These are phyloP conservation scores for Phaeosphaeriaceae sp. DNA, from an alignment of 2,329 filamentous ascomycete species.

Conservation along the genomic window DNA sequence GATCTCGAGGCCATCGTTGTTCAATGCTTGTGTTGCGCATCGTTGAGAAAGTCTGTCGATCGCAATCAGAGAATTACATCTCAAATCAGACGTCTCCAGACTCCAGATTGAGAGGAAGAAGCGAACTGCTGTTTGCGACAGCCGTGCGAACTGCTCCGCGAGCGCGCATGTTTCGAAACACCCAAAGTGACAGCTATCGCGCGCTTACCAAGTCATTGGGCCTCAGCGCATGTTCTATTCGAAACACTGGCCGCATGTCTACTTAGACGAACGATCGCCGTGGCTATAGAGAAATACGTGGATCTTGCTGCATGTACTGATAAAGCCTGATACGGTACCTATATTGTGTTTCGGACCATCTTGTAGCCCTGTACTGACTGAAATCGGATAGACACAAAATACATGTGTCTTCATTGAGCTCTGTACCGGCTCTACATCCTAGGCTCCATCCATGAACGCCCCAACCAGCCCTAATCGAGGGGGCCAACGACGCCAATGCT, in stretches of 20 bases:
- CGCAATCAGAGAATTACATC: neutral
- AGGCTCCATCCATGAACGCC: neutral
- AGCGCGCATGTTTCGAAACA: constrained; percentile 12
- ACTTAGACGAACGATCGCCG: neutral
- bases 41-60: neutral
- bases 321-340: neutral
- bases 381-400: neutral
- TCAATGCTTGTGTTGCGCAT: neutral
- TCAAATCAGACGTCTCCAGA: neutral
- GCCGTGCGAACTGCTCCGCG: neutral
- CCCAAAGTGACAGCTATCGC: constrained; percentile 1
- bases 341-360: neutral
- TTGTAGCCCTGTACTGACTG: neutral
- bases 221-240: neutral
- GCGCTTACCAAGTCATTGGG: neutral
- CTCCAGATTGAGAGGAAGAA: no score
- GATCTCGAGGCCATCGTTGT: neutral
- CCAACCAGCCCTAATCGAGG: neutral
- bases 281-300: neutral
- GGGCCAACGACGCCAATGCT: neutral
- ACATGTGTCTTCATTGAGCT: neutral
- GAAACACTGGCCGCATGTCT: constrained; percentile 2
- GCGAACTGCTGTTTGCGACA: neutral
- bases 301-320: neutral
- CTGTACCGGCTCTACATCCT: neutral